A percentile compares a stretch with the other conserved stretches of the same genome.
These are phyloP conservation scores for Deuterostichococcus epilithicus DNA, from an alignment of 139 green algal genomes.

Conservation along the genomic window DNA sequence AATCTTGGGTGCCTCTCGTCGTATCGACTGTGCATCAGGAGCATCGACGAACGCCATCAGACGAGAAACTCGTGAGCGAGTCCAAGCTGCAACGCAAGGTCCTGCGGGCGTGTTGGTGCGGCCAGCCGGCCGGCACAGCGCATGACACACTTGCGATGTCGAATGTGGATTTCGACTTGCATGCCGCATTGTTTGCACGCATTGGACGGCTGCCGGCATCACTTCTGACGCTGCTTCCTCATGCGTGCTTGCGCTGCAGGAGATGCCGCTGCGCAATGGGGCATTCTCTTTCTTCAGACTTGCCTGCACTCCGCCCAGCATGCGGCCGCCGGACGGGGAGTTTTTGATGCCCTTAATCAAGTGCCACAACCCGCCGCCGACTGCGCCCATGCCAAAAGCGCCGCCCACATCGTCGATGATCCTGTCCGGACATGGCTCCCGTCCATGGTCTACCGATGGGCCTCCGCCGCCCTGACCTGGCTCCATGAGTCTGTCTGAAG, in stretches of 20 bases:
- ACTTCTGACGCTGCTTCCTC: too few relatives aligned
- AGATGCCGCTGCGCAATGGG: neutral
- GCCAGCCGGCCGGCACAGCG: too few relatives aligned
- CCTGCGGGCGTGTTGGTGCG: too few relatives aligned
- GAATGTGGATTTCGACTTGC: too few relatives aligned
- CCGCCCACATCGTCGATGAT: constrained; percentile 98
- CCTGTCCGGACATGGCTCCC: constrained; percentile 90
- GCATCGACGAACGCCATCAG: too few relatives aligned
- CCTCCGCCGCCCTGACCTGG: constrained; percentile 1
- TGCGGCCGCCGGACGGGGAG: constrained; percentile 70
- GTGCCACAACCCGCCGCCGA: constrained; percentile 93
- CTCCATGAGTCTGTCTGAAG: neutral
- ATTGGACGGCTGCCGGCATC: too few relatives aligned
- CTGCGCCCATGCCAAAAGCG: constrained; percentile 98
- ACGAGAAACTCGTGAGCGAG: too few relatives aligned
- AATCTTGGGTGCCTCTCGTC: constrained; percentile 85
- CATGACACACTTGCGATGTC: too few relatives aligned
- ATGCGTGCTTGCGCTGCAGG: neutral
- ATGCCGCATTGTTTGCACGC: too few relatives aligned
- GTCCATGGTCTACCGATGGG: constrained; percentile 68
- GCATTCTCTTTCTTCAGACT: constrained; percentile 9
- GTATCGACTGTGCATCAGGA: constrained; percentile 56
- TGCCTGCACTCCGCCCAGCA: constrained; percentile 84
- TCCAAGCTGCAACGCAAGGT: too few relatives aligned
- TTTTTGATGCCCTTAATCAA: constrained; percentile 91